Percentiles rank a stretch among this genome's conserved stretches.
phyloP scores from a whole-genome alignment of 306 rosid genomes.

The Lagenaria siceraria region DNA sequence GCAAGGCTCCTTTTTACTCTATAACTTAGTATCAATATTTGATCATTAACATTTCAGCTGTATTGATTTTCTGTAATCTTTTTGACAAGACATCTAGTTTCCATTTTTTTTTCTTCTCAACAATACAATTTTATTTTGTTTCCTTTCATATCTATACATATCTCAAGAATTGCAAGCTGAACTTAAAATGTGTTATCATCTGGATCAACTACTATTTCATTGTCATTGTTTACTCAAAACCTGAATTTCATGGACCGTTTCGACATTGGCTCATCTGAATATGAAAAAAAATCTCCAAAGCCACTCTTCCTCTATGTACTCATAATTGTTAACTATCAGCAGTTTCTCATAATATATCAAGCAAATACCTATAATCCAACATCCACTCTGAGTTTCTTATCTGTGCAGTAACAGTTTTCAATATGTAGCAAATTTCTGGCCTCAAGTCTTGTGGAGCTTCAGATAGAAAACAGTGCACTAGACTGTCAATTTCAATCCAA shows the following conservation, averaged over 20 bases:
- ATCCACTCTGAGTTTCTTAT: conserved; percentile 29
- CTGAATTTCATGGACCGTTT: not conserved
- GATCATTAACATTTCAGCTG: not conserved
- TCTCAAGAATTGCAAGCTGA: not conserved
- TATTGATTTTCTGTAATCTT: not conserved
- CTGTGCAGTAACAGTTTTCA: conserved; percentile 34
- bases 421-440: conserved; percentile 22
- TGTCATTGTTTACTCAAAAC: not conserved
- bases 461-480: conserved; percentile 38
- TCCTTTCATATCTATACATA: not conserved
- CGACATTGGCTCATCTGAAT: not conserved
- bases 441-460: conserved; percentile 31
- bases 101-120: not conserved
- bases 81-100: not conserved
- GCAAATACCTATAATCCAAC: conserved; percentile 13
- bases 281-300: not conserved
- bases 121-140: not conserved
- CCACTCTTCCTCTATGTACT: not conserved
- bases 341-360: conserved; percentile 21
- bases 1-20: not conserved
- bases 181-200: not conserved
- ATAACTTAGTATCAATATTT: not conserved
- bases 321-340: not conserved
- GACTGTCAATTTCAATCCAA: conserved; percentile 60
- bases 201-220: not conserved